A percentile compares a stretch with the other conserved stretches of the same genome.
phyloP scores from a whole-genome alignment of 139 green algal species.

The Desmodesmus armatus region DNA sequence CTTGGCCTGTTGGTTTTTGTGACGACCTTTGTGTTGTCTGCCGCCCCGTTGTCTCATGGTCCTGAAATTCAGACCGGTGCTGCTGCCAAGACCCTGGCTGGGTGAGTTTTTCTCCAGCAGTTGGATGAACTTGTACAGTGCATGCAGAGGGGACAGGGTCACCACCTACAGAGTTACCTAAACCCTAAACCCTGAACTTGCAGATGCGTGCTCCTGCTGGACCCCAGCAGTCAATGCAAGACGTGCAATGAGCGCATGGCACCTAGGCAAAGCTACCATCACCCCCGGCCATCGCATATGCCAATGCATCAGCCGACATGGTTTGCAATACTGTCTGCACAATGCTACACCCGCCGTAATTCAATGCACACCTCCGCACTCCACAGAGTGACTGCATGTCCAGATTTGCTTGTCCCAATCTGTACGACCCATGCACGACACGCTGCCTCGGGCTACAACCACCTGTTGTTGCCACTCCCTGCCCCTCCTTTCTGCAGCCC shows the following conservation, averaged over 20 bases:
- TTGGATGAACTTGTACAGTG: background rate
- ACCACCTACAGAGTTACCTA: background rate
- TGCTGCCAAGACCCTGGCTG: conserved; percentile 54
- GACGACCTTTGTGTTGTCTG: too few species aligned
- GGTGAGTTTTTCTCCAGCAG: conserved; percentile 5
- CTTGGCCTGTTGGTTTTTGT: conserved; percentile 80
- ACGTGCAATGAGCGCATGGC: too few species aligned
- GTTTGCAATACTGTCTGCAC: background rate
- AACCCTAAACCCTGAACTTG: background rate
- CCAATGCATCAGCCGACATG: too few species aligned
- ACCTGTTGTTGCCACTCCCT: background rate
- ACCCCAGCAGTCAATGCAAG: too few species aligned
- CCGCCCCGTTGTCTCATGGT: too few species aligned
- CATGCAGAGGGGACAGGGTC: background rate
- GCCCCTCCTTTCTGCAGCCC: background rate
- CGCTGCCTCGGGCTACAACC: too few species aligned
- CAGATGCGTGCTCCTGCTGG: too few species aligned
- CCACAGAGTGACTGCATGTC: background rate
- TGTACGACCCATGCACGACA: background rate
- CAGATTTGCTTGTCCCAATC: background rate
- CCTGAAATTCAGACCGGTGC: too few species aligned
- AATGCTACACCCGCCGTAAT: background rate
- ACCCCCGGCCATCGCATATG: too few species aligned
- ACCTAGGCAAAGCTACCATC: too few species aligned
- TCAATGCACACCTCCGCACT: background rate